These are phyloP conservation scores for Biancaea sappan DNA, from an alignment of 306 rosid species.

Conservation along the genomic window DNA sequence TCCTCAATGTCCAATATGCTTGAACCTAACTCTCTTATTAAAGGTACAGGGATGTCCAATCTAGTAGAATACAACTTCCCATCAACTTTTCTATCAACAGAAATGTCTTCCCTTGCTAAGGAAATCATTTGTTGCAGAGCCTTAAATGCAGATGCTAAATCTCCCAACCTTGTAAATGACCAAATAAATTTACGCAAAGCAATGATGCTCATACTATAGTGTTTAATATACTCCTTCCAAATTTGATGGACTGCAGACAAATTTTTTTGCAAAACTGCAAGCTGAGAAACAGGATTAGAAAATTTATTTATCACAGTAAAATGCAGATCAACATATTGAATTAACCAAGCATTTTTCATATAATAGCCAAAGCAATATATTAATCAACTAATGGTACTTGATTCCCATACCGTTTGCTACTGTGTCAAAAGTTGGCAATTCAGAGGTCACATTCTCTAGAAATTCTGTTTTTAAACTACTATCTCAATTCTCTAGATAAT, in stretches of 20 bases:
- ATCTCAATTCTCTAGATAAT: slow-evolving; percentile 3
- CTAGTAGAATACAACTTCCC: slow-evolving; percentile 54
- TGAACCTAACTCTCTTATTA: slow-evolving; percentile 42
- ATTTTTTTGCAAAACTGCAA: slow-evolving; percentile 82
- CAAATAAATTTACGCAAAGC: slow-evolving; percentile 55
- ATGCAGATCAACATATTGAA: neutral
- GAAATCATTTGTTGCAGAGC: slow-evolving; percentile 67
- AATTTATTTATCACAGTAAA: slow-evolving; percentile 24
- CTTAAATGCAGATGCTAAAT: slow-evolving; percentile 53
- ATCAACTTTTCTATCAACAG: slow-evolving; percentile 32
- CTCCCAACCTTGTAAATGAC: slow-evolving; percentile 63
- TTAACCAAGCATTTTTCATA: slow-evolving; percentile 1
- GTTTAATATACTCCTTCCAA: slow-evolving; percentile 67
- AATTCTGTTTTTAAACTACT: neutral
- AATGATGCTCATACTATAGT: slow-evolving; percentile 51
- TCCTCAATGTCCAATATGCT: slow-evolving; percentile 42
- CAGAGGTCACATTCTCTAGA: neutral
- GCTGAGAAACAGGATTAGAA: slow-evolving; percentile 56
- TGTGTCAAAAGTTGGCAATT: slow-evolving; percentile 18
- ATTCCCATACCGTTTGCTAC: slow-evolving; percentile 22
- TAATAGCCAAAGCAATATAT: slow-evolving; percentile 16
- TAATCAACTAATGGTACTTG: neutral
- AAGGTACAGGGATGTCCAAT: slow-evolving; percentile 79
- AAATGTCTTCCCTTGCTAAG: slow-evolving; percentile 50
- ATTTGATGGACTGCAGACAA: slow-evolving; percentile 65